Base-by-base conservation (phyloP, 805 yeast species). In the Cyberlindnera suaveolens region DNA sequence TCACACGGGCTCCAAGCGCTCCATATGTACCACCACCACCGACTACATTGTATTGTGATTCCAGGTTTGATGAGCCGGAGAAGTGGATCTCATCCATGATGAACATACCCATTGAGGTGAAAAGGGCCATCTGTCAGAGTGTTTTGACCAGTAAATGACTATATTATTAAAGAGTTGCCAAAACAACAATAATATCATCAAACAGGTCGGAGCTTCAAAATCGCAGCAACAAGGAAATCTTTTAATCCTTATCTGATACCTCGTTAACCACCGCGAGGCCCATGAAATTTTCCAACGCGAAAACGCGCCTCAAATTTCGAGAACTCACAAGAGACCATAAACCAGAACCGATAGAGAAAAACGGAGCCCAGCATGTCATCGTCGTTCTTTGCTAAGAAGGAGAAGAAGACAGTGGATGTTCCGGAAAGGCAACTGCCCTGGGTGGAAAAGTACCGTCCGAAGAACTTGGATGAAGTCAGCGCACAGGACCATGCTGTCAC, bases 391-490 rank as follows among this genome's bases (percentile, higher is more conserved):
- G 36, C 46, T 19, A 65, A 62, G 44, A 64, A 53, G 44, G 62
- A 64, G 30, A 60, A 60, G 2, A 47, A 43, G 6, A 31, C 45
- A 5, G 31, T 46, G 7, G 48, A 42, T n/a, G 53, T 49, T 16
- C 47, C 50, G 11, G 64, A 59, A 29, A 58, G 63, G 33, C 56
- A 60, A n/a, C 64, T 67, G 40, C 96, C 96, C 4, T 88, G 96
- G 96, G 95, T 89, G 17, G 96, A 88, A 61, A 88, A 88, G 71
- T 85, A 85, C 62, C 87, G 99, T 52, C 99, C 99, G 13, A 82
- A 79, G 60, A 78, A 75, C 37, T 71, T 93, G 33, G 85, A 80
- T 53, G 98, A 93, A 52, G 88, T 93, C 16, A 73, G 96, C 5
- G 86, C 98, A 0, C 99, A 93, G 60, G 91, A 82, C 39, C 89